A percentile compares a stretch with the other conserved stretches of the same genome.
Evolutionary conservation across 495 filamentous ascomycete species (phyloP).

Genomic region (Thermothielavioides terrestris): DNA sequence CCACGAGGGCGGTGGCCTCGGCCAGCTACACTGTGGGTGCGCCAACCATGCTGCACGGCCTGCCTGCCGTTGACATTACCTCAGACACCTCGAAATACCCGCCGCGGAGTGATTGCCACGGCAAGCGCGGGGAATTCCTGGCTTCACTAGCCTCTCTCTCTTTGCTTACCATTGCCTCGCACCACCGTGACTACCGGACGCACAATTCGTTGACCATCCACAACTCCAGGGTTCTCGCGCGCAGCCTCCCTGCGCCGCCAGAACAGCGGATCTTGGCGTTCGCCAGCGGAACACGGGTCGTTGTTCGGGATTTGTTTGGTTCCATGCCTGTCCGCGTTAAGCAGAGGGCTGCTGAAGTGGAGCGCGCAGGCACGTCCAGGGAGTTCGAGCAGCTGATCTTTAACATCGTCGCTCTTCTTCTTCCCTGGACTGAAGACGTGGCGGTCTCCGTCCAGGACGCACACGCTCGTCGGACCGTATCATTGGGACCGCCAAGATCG

Average conservation of each 20-base stretch:
- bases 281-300: constrained; percentile 67
- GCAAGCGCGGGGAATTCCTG: constrained; percentile 66
- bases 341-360: constrained; percentile 55
- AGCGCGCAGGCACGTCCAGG: constrained; percentile 37
- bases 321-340: constrained; percentile 96
- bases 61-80: constrained; percentile 16
- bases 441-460: constrained; percentile 38
- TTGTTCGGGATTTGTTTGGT: constrained; percentile 82
- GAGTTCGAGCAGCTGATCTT: constrained; percentile 62
- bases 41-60: not conserved
- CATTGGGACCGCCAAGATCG: constrained; percentile 9
- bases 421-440: constrained; percentile 51
- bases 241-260: constrained; percentile 54
- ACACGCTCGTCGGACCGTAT: constrained; percentile 5
- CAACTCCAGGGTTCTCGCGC: constrained; percentile 57
- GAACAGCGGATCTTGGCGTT: constrained; percentile 49
- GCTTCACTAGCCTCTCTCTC: constrained; percentile 71
- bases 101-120: constrained; percentile 42
- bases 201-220: constrained; percentile 67
- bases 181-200: constrained; percentile 51
- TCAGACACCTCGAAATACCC: constrained; percentile 75
- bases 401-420: constrained; percentile 51
- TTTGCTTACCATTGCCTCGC: constrained; percentile 70
- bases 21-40: constrained; percentile 60
- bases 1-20: constrained; percentile 57